phyloP scores from a whole-genome alignment of 208 protist species.

The Crithidia bombi region DNA sequence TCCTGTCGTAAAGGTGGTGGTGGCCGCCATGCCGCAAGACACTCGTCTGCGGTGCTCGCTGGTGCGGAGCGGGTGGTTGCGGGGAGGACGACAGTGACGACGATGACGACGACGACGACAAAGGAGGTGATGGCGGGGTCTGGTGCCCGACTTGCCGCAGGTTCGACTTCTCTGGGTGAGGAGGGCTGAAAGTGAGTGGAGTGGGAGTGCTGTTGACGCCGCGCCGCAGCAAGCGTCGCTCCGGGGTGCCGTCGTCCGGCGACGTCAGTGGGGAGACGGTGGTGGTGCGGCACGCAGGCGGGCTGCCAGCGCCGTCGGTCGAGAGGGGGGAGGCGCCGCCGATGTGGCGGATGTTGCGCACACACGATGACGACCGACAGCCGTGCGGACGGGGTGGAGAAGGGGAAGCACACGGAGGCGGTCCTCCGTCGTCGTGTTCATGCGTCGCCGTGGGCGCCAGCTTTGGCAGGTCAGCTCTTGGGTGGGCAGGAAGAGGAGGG shows the following conservation, averaged over 20 bases:
- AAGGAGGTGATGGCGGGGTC: too few species aligned
- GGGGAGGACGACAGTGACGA: too few species aligned
- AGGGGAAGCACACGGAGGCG: too few species aligned
- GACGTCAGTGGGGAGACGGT: constrained; percentile 31
- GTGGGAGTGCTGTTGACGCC: not conserved
- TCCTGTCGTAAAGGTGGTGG: not conserved
- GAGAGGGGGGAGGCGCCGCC: constrained; percentile 3
- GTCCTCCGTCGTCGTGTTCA: too few species aligned
- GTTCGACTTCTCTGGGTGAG: too few species aligned
- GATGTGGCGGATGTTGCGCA: constrained; percentile 7
- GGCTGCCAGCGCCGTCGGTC: constrained; percentile 8
- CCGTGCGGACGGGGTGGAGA: not conserved
- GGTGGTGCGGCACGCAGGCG: constrained; percentile 27
- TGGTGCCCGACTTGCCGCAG: too few species aligned
- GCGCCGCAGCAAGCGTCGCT: not conserved
- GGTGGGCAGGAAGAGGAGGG: too few species aligned
- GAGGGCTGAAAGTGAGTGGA: too few species aligned
- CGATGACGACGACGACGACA: too few species aligned
- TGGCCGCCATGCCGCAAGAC: not conserved
- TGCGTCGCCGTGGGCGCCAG: too few species aligned
- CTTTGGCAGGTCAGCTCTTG: too few species aligned
- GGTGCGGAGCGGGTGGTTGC: not conserved
- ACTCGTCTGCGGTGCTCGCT: not conserved
- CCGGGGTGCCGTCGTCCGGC: constrained; percentile 3
- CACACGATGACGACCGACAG: constrained; percentile 3